Conservation (phyloP, 345 rosid genomes). For the Pistacia vera region DNA sequence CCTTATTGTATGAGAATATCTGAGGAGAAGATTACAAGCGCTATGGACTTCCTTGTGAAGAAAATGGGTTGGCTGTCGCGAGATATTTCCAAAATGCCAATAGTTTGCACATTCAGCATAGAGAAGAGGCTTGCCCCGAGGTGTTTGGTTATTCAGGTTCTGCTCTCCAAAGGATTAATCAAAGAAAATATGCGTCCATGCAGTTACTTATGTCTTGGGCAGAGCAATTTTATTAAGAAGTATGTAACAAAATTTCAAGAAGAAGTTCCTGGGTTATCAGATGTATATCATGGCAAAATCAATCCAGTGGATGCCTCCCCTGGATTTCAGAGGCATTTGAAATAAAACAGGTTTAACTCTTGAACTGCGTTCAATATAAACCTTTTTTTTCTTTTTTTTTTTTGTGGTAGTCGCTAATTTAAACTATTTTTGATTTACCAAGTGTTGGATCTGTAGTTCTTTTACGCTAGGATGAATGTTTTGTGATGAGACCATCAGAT, state of each 20-base stretch:
- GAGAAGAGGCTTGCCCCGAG: conserved; percentile 38
- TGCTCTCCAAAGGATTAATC: conserved; percentile 27
- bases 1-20: conserved; percentile 29
- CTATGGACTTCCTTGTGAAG: conserved; percentile 29
- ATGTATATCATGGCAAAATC: neutral
- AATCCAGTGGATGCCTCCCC: no score
- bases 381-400: no score
- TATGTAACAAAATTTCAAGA: neutral
- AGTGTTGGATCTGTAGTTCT: no score
- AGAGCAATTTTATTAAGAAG: neutral
- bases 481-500: no score
- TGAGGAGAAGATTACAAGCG: conserved; percentile 22
- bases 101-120: conserved; percentile 19
- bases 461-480: no score
- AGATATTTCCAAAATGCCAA: conserved; percentile 14
- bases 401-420: neutral
- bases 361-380: neutral
- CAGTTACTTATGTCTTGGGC: neutral
- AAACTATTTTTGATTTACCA: no score
- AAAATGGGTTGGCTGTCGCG: conserved; percentile 28
- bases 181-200: neutral
- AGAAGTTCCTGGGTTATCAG: neutral
- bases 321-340: neutral
- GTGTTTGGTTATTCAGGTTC: conserved; percentile 16
- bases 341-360: neutral